Conservation (phyloP, 192 early-diverging fungal species). For the Jimgerdemannia lactiflua region DNA sequence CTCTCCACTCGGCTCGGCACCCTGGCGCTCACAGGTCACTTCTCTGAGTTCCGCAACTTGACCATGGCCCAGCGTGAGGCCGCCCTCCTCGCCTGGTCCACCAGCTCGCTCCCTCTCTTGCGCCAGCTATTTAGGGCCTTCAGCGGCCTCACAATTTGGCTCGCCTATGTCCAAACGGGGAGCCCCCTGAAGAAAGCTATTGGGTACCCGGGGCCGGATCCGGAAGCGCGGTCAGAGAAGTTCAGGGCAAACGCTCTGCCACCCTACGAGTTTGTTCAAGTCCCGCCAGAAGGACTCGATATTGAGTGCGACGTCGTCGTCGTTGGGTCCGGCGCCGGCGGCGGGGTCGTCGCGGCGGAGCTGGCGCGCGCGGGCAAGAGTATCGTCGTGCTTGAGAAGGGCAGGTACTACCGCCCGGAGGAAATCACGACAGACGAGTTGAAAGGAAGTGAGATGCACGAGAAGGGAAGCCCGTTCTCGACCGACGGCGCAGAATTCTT, state of each 20-base stretch:
- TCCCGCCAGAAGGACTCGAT: conserved; percentile 32
- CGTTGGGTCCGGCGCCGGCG: conserved; percentile 68
- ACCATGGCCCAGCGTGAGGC: conserved; percentile 18
- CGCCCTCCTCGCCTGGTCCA: conserved; percentile 26
- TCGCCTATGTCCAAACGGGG: conserved; percentile 17
- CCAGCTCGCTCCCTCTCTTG: conserved; percentile 15
- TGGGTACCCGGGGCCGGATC: conserved; percentile 52
- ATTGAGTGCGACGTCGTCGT: conserved; percentile 60
- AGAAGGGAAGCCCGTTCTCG: conserved; percentile 43
- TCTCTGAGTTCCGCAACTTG: conserved; percentile 28
- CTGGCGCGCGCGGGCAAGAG: conserved; percentile 61
- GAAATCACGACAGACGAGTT: conserved; percentile 51
- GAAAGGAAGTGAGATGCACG: conserved; percentile 53
- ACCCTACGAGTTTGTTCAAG: conserved; percentile 50
- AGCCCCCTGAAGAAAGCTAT: conserved; percentile 38
- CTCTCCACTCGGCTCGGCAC: conserved; percentile 28
- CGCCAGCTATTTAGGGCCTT: conserved; percentile 28
- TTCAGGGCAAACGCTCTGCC: conserved; percentile 41
- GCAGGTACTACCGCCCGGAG: conserved; percentile 47
- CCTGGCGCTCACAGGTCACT: conserved; percentile 22
- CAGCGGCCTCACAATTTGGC: conserved; percentile 12
- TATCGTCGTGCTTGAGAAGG: conserved; percentile 77
- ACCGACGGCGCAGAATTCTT: conserved; percentile 51
- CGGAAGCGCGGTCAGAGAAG: conserved; percentile 32
- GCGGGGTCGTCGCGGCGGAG: conserved; percentile 63